These are phyloP conservation scores for Chalaropsis ovoidea DNA, from an alignment of 2,329 filamentous ascomycete species.

Conservation along the genomic window DNA sequence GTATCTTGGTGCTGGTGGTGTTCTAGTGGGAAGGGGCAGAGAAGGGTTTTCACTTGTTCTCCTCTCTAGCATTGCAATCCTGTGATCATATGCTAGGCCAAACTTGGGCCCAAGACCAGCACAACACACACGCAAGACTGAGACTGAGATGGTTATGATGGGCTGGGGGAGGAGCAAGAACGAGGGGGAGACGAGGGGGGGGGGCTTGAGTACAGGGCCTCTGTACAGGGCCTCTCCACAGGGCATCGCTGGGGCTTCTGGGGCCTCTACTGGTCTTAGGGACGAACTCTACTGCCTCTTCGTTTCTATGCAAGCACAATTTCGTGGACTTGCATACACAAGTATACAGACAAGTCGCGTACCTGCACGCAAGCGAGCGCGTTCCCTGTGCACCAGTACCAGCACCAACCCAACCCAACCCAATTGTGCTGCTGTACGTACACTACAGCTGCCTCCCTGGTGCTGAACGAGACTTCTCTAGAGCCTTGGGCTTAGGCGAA, in stretches of 20 bases:
- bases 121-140: too few relatives aligned
- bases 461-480: not conserved
- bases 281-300: not conserved
- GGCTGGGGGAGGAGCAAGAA: not conserved
- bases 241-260: too few relatives aligned
- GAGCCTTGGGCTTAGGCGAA: conserved; percentile 18
- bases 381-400: not conserved
- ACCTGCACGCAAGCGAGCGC: not conserved
- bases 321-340: not conserved
- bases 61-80: not conserved
- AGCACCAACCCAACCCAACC: not conserved
- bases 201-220: too few relatives aligned
- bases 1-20: not conserved
- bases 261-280: too few relatives aligned
- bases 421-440: too few relatives aligned
- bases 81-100: not conserved
- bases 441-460: too few relatives aligned
- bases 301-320: not conserved
- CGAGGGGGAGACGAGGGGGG: not conserved
- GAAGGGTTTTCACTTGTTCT: not conserved
- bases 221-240: not conserved
- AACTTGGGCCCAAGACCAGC: not conserved
- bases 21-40: conserved; percentile 5
- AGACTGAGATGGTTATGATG: too few relatives aligned
- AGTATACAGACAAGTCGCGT: not conserved